phyloP scores from a whole-genome alignment of 257 asterid genomes.

The Solanum clarkiae region DNA sequence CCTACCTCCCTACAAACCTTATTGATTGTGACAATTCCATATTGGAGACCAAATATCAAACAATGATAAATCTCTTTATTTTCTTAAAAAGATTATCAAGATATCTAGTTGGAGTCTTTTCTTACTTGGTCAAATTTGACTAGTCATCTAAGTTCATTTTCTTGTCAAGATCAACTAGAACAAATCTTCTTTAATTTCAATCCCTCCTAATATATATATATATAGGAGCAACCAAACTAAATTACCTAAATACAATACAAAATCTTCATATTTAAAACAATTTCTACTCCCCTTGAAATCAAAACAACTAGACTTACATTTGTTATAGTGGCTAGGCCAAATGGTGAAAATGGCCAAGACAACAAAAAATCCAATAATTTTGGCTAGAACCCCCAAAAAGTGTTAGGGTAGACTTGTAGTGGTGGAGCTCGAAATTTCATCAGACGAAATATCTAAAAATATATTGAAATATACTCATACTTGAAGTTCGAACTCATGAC shows the following conservation, averaged over 20 bases:
- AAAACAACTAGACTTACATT: not conserved
- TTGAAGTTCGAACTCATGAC: too few relatives aligned
- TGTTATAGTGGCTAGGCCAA: slow-evolving; percentile 3
- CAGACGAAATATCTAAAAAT: too few relatives aligned
- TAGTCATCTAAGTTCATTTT: not conserved
- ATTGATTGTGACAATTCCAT: not conserved
- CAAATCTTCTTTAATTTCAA: not conserved
- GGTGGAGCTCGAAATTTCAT: not conserved
- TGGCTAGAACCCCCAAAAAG: not conserved
- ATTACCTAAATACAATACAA: not conserved
- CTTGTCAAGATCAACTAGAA: not conserved
- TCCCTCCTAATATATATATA: too few relatives aligned
- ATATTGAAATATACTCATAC: too few relatives aligned
- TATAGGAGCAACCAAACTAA: not conserved
- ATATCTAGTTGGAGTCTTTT: not conserved
- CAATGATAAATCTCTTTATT: not conserved
- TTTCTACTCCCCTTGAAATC: not conserved
- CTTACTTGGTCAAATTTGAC: not conserved
- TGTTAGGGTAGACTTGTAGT: too few relatives aligned
- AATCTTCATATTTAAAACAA: not conserved
- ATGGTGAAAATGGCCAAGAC: not conserved
- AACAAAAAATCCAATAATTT: not conserved
- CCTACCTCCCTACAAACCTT: not conserved
- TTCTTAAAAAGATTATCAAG: not conserved
- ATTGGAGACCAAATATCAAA: not conserved